Evolutionary conservation across 2,329 filamentous ascomycete genomes (phyloP), one percentile per base, ranked within the genome.

Genomic region (Zymoseptoria tritici): DNA sequence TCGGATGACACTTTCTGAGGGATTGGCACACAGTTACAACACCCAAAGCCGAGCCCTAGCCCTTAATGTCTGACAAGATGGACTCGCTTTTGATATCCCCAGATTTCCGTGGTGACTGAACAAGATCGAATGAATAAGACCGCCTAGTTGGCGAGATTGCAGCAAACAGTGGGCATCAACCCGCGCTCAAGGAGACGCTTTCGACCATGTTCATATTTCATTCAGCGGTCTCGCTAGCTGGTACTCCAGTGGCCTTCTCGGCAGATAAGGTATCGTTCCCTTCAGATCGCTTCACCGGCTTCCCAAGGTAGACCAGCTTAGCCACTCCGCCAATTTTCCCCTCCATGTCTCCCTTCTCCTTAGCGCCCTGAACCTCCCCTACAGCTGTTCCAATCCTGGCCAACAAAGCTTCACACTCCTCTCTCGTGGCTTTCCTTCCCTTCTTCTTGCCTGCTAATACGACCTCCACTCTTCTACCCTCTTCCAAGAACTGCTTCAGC

Each of bases 401-500:
- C 58, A 93, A 67, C 52, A 92, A 72, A 22, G 74, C 79, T 61
- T 81, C 72, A 20, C 84, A 84, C 74, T 92, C 86, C 22, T 85
- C 83, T 46, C 69, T 68, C 0, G 79, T 84, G 0, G 88, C 85
- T 59, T 79, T 79, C 63, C 81, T 79, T 67, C 84, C 85, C 60
- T 80, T 80, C 67, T 81, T 83, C 80, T 87, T 92, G 72, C 83
- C 83, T 60, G 85, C 84, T 54, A 97, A 68, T 57, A 87, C 68
- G 9, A 97, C 70, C 71, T 94, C 87, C 20, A 97, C 90, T 71
- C 81, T 85, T 71, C 83, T 81, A 0, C 91, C 91, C 73, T 90
- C 90, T 8, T 73, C 77, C 71, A 97, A 71, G 71, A 96, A 96
- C 57, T 77, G 80, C 62, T 76, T 76, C 68, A 93, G 73, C 76